Conservation (phyloP, 129 eudicot species). For the Tagetes patula region DNA sequence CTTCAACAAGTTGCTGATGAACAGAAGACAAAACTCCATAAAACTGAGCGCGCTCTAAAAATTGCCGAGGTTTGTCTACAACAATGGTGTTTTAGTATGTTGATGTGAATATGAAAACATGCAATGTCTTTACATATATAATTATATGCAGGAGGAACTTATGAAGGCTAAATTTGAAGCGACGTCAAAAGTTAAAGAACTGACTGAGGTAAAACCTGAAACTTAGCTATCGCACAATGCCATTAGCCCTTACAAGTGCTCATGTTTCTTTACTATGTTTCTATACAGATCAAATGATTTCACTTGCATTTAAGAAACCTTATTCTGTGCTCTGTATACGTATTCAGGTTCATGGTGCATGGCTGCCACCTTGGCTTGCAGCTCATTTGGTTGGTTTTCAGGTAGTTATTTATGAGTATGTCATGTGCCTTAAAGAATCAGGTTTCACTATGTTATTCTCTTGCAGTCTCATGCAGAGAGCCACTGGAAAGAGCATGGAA, state of each 20-base stretch:
- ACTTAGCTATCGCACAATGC: conserved; percentile 13
- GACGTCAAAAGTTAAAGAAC: conserved; percentile 50
- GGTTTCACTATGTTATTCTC: conserved; percentile 22
- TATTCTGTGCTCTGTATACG: conserved; percentile 10
- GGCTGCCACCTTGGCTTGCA: conserved; percentile 89
- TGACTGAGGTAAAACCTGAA: conserved; percentile 51
- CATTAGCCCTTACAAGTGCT: not conserved
- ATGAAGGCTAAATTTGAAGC: conserved; percentile 82
- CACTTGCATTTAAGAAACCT: conserved; percentile 17
- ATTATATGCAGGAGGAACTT: conserved; percentile 64
- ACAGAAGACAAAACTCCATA: conserved; percentile 52
- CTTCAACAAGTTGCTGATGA: conserved; percentile 55
- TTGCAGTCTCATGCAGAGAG: conserved; percentile 49
- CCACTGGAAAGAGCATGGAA: conserved; percentile 70
- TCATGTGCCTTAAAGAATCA: conserved; percentile 14
- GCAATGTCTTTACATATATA: conserved; percentile 10
- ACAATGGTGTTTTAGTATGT: conserved; percentile 16
- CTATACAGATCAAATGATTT: not conserved
- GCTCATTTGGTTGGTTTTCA: conserved; percentile 45
- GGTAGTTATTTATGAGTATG: conserved; percentile 33
- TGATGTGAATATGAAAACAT: conserved; percentile 4
- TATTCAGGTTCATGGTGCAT: conserved; percentile 61
- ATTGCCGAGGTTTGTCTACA: conserved; percentile 64
- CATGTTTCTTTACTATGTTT: not conserved
- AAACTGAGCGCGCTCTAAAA: conserved; percentile 75